These are phyloP conservation scores for Starmerella riodocensis DNA, from an alignment of 805 yeast species.

Conservation along the genomic window DNA sequence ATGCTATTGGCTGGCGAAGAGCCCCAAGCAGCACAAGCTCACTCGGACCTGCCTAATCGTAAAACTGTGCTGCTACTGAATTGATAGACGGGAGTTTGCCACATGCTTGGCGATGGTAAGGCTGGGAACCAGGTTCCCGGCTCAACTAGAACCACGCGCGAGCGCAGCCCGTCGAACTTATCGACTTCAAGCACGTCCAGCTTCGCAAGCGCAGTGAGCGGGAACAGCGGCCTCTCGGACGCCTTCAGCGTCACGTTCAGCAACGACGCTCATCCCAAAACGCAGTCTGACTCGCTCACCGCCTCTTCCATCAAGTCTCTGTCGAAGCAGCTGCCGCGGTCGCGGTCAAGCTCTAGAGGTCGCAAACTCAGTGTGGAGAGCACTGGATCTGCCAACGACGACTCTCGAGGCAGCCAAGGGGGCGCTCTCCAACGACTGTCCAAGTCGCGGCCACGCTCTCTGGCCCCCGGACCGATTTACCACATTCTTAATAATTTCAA, in stretches of 20 bases:
- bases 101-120: background rate
- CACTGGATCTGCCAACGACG: background rate
- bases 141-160: background rate
- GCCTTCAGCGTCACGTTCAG: too few relatives aligned
- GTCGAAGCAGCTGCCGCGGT: background rate
- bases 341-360: background rate
- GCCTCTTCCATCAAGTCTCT: too few relatives aligned
- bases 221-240: background rate
- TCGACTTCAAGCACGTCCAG: background rate
- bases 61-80: too few relatives aligned
- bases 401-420: background rate
- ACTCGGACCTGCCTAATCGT: too few relatives aligned
- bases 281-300: too few relatives aligned
- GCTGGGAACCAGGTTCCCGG: background rate
- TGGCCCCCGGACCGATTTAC: slow-evolving; percentile 1
- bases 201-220: background rate
- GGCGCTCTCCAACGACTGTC: background rate
- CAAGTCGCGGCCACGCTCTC: slow-evolving; percentile 6
- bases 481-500: slow-evolving; percentile 8
- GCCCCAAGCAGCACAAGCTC: background rate
- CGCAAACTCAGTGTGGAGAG: background rate
- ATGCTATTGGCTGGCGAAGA: background rate
- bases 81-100: too few relatives aligned
- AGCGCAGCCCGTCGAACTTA: background rate
- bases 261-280: too few relatives aligned